Conservation (phyloP, 352 stramenopile species). For the Pythium monospermum region DNA sequence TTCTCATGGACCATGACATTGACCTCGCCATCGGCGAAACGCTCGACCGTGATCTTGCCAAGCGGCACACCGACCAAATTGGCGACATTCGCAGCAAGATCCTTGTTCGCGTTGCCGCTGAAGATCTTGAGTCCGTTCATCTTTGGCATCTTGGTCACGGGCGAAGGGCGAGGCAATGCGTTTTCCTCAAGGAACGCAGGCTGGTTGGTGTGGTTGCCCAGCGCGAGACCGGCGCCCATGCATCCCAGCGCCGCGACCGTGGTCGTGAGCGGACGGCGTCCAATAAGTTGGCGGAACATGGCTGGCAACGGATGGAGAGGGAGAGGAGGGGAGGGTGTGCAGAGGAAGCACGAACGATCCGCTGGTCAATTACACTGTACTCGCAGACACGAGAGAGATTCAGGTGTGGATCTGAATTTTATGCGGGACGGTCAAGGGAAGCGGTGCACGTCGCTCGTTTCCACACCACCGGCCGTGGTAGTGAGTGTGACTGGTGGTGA, state of each 20-base stretch:
- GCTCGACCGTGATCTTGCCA: constrained; percentile 96
- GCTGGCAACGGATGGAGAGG: neutral
- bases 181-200: constrained; percentile 50
- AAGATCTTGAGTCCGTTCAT: constrained; percentile 97
- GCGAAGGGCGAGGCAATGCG: constrained; percentile 36
- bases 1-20: constrained; percentile 99
- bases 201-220: constrained; percentile 35
- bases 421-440: constrained; percentile 11
- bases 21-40: constrained; percentile 99
- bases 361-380: constrained; percentile 9
- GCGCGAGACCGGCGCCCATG: constrained; percentile 32
- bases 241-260: constrained; percentile 46
- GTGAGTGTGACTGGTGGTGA: constrained; percentile 22
- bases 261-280: constrained; percentile 42
- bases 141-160: constrained; percentile 83
- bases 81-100: constrained; percentile 95
- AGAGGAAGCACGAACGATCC: constrained; percentile 5
- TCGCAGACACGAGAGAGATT: constrained; percentile 5
- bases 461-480: neutral
- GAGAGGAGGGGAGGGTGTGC: neutral
- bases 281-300: constrained; percentile 74
- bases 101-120: constrained; percentile 96
- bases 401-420: neutral
- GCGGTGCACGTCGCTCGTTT: neutral
- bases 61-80: constrained; percentile 97